Conservation (phyloP, 495 filamentous ascomycete genomes). For the Aspergillus affinis region DNA sequence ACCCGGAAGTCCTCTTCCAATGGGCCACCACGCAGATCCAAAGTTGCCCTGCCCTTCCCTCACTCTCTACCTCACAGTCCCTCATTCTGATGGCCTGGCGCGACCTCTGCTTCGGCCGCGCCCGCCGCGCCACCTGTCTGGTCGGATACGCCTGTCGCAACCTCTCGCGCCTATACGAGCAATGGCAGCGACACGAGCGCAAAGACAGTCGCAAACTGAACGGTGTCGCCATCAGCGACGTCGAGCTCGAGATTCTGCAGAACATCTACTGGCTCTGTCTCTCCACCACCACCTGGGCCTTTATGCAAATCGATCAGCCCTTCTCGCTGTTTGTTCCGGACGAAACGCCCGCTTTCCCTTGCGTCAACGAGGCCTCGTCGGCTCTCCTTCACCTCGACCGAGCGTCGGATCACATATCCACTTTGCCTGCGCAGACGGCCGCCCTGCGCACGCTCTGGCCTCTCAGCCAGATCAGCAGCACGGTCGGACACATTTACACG, state of each 20-base stretch:
- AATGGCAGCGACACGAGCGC: neutral
- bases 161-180: neutral
- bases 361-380: conserved; percentile 1
- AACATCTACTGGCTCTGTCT: conserved; percentile 11
- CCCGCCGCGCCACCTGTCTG: conserved; percentile 9
- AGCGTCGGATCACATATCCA: conserved; percentile 6
- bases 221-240: conserved; percentile 4
- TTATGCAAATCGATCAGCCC: conserved; percentile 12
- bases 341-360: conserved; percentile 1
- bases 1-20: neutral
- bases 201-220: conserved; percentile 4
- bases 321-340: conserved; percentile 3
- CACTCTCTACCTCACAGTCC: conserved; percentile 2
- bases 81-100: conserved; percentile 6
- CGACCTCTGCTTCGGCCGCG: conserved; percentile 2
- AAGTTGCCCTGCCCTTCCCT: neutral
- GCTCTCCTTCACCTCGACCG: conserved; percentile 4
- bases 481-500: neutral
- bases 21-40: conserved; percentile 3
- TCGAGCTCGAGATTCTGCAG: conserved; percentile 8
- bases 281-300: conserved; percentile 4
- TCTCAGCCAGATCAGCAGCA: conserved; percentile 8
- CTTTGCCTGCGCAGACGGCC: conserved; percentile 1
- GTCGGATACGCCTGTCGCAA: conserved; percentile 4
- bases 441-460: conserved; percentile 7